A percentile compares a stretch with the other conserved stretches of the same genome.
These are phyloP conservation scores for Coelastrella sp. DNA, from an alignment of 139 green algal species.

Conservation along the genomic window DNA sequence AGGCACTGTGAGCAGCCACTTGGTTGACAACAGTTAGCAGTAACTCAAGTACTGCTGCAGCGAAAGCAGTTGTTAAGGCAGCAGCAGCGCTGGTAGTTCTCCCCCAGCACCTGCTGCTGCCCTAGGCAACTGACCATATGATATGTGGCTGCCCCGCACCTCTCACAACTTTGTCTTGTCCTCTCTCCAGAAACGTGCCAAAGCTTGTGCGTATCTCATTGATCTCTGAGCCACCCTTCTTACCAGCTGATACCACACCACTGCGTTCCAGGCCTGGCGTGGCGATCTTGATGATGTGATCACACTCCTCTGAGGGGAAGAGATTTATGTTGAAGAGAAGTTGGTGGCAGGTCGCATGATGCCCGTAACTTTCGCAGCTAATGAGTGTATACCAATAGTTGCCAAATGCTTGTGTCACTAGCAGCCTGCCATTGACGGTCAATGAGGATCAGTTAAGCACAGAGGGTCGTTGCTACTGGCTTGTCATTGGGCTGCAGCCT, in stretches of 20 bases:
- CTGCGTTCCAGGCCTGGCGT: slow-evolving; percentile 44
- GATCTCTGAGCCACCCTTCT: slow-evolving; percentile 44
- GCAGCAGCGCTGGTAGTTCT: not conserved
- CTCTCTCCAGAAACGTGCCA: slow-evolving; percentile 54
- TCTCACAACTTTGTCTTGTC: slow-evolving; percentile 44
- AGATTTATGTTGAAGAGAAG: no score
- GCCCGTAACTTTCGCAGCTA: not conserved
- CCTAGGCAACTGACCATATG: not conserved
- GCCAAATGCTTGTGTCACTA: no score
- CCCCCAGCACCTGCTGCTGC: not conserved
- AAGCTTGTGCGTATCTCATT: slow-evolving; percentile 60
- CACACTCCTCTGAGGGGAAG: slow-evolving; percentile 50
- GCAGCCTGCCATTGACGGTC: not conserved
- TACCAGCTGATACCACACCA: slow-evolving; percentile 50
- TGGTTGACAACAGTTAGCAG: no score
- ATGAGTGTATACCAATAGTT: not conserved
- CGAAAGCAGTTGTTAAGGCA: no score
- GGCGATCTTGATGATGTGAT: slow-evolving; percentile 52
- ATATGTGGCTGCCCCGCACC: not conserved
- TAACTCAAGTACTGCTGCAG: no score
- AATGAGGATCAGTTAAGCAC: not conserved
- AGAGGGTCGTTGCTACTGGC: not conserved
- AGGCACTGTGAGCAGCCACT: not conserved
- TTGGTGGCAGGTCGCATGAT: not conserved
- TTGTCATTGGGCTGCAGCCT: not conserved